These are phyloP conservation scores for Umbelopsis sp. DNA, from an alignment of 371 early-diverging fungal species.

Conservation along the genomic window DNA sequence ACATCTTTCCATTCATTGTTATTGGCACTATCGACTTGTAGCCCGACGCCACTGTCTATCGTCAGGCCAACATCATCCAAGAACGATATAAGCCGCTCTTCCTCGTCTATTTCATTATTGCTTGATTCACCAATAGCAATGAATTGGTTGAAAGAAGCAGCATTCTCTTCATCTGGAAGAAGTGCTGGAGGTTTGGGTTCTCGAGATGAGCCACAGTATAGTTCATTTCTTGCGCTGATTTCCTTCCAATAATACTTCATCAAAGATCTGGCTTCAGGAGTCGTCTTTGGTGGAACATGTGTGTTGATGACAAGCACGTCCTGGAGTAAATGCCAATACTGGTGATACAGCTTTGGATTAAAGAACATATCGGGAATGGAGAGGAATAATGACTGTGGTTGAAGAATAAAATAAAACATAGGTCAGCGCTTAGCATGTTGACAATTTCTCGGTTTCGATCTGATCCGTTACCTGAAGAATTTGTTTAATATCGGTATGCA, in stretches of 20 bases:
- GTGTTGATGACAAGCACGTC: constrained; percentile 25
- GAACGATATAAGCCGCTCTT: constrained; percentile 42
- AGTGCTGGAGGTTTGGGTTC: not conserved
- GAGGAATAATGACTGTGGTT: constrained; percentile 54
- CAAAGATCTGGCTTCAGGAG: not conserved
- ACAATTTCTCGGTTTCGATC: not conserved
- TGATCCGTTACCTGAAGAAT: constrained; percentile 49
- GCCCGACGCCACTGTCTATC: constrained; percentile 37
- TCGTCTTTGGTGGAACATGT: not conserved
- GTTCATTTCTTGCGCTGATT: constrained; percentile 52
- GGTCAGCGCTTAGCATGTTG: not conserved
- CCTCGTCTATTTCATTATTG: constrained; percentile 27
- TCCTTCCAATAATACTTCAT: constrained; percentile 23
- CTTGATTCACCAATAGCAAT: not conserved
- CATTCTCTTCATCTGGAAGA: not conserved
- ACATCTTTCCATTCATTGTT: constrained; percentile 39
- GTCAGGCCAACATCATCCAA: constrained; percentile 46
- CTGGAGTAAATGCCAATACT: constrained; percentile 43
- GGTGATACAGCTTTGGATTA: constrained; percentile 57
- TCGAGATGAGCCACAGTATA: constrained; percentile 45
- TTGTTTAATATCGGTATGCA: constrained; percentile 57
- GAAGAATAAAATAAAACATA: not conserved
- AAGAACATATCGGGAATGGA: constrained; percentile 73
- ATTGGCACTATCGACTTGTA: constrained; percentile 28
- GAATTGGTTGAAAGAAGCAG: not conserved